phyloP scores from a whole-genome alignment of 108 stramenopile genomes.

The Stephanodiscus minutulus region DNA sequence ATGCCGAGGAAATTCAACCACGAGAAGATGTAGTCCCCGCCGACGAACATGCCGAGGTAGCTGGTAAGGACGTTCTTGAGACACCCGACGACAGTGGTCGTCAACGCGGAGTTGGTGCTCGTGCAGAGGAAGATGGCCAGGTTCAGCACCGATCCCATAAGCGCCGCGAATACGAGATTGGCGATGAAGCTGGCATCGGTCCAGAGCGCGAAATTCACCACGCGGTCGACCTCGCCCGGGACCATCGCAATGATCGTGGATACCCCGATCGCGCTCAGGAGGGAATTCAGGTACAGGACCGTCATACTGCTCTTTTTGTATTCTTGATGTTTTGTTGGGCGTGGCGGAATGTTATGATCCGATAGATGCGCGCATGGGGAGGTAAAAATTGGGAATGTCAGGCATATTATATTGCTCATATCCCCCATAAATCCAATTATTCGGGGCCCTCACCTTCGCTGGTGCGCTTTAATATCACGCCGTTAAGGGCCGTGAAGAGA shows the following conservation, averaged over 20 bases:
- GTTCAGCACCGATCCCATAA: conserved; percentile 61
- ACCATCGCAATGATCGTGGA: conserved; percentile 20
- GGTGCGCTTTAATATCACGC: conserved; percentile 63
- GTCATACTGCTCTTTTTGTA: conserved; percentile 55
- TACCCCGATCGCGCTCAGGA: conserved; percentile 41
- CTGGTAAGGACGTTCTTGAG: conserved; percentile 56
- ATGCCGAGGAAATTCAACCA: conserved; percentile 49
- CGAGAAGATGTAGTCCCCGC: conserved; percentile 53
- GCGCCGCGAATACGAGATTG: conserved; percentile 35
- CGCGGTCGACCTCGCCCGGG: conserved; percentile 27
- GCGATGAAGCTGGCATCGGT: conserved; percentile 33
- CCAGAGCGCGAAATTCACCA: conserved; percentile 21
- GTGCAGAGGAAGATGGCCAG: conserved; percentile 77
- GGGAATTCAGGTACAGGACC: conserved; percentile 56
- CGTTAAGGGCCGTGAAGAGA: conserved; percentile 66
- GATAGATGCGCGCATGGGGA: too few relatives aligned
- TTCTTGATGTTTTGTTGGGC: conserved; percentile 1
- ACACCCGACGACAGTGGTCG: conserved; percentile 69
- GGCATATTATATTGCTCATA: too few relatives aligned
- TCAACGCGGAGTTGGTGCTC: conserved; percentile 66
- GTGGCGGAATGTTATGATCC: too few relatives aligned
- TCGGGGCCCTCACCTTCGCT: conserved; percentile 18
- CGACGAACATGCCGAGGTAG: conserved; percentile 55
- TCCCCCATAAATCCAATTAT: not conserved
- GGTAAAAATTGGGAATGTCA: not conserved